These are phyloP conservation scores for Backusella westeae DNA, from an alignment of 192 early-diverging fungal species.

Conservation along the genomic window DNA sequence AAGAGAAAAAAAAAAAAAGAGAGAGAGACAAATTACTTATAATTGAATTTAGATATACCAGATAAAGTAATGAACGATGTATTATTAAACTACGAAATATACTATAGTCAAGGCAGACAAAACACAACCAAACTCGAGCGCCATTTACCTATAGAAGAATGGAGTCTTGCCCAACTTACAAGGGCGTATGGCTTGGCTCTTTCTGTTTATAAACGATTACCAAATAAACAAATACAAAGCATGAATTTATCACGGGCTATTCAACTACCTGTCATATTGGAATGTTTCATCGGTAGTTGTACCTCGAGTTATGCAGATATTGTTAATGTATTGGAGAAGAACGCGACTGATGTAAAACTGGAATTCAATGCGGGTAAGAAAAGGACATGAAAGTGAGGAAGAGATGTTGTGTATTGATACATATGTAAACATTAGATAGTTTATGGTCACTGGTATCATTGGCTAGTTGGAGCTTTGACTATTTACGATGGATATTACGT, in stretches of 20 bases:
- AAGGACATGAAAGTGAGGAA: not conserved
- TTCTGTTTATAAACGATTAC: slow-evolving; percentile 3
- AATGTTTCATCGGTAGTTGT: slow-evolving; percentile 36
- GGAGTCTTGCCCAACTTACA: slow-evolving; percentile 12
- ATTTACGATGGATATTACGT: slow-evolving; percentile 20
- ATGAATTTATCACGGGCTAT: slow-evolving; percentile 31
- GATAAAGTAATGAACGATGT: slow-evolving; percentile 16
- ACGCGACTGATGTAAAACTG: not conserved
- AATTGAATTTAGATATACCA: slow-evolving; percentile 11
- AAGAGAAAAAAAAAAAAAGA: not conserved
- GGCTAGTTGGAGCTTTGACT: slow-evolving; percentile 27
- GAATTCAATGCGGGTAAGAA: slow-evolving; percentile 23
- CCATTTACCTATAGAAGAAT: slow-evolving; percentile 13
- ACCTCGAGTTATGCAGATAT: slow-evolving; percentile 16
- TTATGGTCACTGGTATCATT: slow-evolving; percentile 32
- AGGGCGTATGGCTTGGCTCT: slow-evolving; percentile 23
- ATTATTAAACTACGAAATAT: slow-evolving; percentile 10
- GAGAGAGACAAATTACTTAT: not conserved
- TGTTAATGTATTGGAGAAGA: not conserved
- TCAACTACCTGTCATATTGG: slow-evolving; percentile 36
- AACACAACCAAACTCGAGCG: not conserved
- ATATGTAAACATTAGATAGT: slow-evolving; percentile 5
- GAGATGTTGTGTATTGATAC: not conserved
- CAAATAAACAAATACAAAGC: slow-evolving; percentile 19
- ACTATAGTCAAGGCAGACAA: not conserved